Base-by-base conservation (phyloP, 2,329 filamentous ascomycete genomes). In the Trichothecium roseum region DNA sequence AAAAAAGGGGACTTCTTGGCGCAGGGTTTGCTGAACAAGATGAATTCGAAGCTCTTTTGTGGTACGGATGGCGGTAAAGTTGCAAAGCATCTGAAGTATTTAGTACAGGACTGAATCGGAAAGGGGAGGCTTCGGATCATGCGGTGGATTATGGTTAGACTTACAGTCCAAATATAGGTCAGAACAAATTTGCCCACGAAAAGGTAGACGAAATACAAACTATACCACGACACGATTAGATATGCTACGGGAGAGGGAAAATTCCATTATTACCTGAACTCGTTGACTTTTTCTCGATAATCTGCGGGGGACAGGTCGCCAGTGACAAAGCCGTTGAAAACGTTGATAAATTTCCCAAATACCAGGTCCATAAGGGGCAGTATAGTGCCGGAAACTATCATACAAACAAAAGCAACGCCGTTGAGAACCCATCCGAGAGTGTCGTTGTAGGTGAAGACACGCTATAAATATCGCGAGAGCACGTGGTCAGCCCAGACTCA, bases 311-410 rank as follows among this genome's bases (percentile, higher is more conserved):
- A 57, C 8, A 63, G 45, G 17, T 52, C 33, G 12, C 64, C 64
- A 0, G 56, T 55, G 37, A 69, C 70, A 48, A 77, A 80, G n/a
- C 58, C 53, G 35, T 66, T 72, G 44, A 79, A 78, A 8, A 64
- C 57, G 7, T 69, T 68, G 31, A 76, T 64, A 24, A 69, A 63
- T 27, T 55, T 53, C 43, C 72, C 72, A 48, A 78, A 74, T 6
- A 78, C 59, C 28, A 78, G 56, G 27, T 74, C 72, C 70, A 79
- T 76, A 24, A 76, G 44, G 0, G 72, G 72, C 6, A 72, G 43
- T 9, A 54, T 45, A 3, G 51, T 52, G 30, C 61, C 61, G 1
- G 59, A 43, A 7, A 48, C 55, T 14, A 64, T 45, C 53, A 60
- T 58, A 40, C 50, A 55, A 14, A 58, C 8, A 13, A 58, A 42